phyloP scores from a whole-genome alignment of 495 filamentous ascomycete genomes.

The Jackrogersella multiformis region DNA sequence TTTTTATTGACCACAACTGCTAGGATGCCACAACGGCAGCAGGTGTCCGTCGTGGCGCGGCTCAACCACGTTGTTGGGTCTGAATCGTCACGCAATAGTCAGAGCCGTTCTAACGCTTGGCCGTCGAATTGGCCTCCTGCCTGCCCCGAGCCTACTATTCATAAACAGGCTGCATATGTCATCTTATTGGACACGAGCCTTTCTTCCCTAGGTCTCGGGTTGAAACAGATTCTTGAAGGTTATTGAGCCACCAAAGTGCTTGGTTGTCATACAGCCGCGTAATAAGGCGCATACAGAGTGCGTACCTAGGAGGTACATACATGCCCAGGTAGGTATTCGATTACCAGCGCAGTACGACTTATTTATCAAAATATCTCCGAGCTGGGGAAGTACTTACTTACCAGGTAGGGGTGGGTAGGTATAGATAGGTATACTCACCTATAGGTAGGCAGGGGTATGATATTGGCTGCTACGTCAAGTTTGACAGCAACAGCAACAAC shows the following conservation, averaged over 20 bases:
- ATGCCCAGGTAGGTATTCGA: conserved; percentile 21
- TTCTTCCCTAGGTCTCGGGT: conserved; percentile 24
- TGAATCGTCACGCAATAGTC: conserved; percentile 41
- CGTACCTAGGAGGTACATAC: too few relatives aligned
- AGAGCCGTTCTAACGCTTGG: not conserved
- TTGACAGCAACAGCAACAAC: conserved; percentile 35
- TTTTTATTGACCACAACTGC: conserved; percentile 36
- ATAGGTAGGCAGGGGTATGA: too few relatives aligned
- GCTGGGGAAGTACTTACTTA: conserved; percentile 22
- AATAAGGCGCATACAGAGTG: conserved; percentile 34
- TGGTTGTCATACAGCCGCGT: conserved; percentile 40
- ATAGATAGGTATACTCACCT: too few relatives aligned
- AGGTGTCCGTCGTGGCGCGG: conserved; percentile 42
- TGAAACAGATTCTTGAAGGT: conserved; percentile 19
- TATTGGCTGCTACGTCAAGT: conserved; percentile 31
- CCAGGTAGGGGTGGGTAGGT: too few relatives aligned
- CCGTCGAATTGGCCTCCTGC: conserved; percentile 16
- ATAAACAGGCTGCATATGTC: not conserved
- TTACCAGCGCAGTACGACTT: conserved; percentile 35
- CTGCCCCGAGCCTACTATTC: conserved; percentile 21
- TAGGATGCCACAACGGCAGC: conserved; percentile 27
- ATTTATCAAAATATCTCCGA: conserved; percentile 36
- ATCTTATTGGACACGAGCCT: conserved; percentile 10
- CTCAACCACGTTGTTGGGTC: conserved; percentile 44
- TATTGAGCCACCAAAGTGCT: conserved; percentile 28